A percentile compares a stretch with the other conserved stretches of the same genome.
phyloP scores from a whole-genome alignment of 371 early-diverging fungal species.

The Synchytrium microbalum region DNA sequence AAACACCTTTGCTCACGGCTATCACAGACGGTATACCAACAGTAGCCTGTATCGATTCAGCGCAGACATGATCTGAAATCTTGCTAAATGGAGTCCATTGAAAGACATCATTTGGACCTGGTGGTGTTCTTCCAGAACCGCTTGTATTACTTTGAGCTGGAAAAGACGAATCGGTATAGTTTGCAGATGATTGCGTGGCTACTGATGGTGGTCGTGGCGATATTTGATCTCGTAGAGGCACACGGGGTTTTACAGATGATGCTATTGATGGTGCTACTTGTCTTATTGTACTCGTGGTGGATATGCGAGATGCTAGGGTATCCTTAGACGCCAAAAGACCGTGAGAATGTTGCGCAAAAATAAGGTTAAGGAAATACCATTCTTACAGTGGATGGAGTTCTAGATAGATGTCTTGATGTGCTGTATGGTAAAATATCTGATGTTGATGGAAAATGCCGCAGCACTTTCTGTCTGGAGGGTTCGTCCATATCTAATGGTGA shows the following conservation, averaged over 20 bases:
- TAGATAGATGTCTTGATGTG: slow-evolving; percentile 9
- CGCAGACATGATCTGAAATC: slow-evolving; percentile 59
- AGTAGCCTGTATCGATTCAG: slow-evolving; percentile 45
- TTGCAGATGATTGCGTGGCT: neutral
- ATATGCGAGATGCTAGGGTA: neutral
- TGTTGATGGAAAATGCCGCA: slow-evolving; percentile 17
- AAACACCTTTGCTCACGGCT: slow-evolving; percentile 30
- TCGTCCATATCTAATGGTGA: neutral
- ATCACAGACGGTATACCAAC: slow-evolving; percentile 54
- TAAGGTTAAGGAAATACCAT: neutral
- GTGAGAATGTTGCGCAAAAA: no score
- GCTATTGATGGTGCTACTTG: neutral
- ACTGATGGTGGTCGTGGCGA: neutral
- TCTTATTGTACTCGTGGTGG: neutral
- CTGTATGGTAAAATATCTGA: slow-evolving; percentile 30
- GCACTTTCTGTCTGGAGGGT: neutral
- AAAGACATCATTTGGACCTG: slow-evolving; percentile 50
- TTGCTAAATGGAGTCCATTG: slow-evolving; percentile 62
- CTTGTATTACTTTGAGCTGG: neutral
- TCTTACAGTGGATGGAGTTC: neutral
- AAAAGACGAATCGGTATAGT: neutral
- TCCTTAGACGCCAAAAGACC: no score
- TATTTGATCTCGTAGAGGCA: neutral
- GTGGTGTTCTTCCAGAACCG: slow-evolving; percentile 9
- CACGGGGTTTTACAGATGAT: slow-evolving; percentile 37